These are phyloP conservation scores for Penicillium oxalicum DNA, from an alignment of 2,329 filamentous ascomycete genomes.

Conservation along the genomic window DNA sequence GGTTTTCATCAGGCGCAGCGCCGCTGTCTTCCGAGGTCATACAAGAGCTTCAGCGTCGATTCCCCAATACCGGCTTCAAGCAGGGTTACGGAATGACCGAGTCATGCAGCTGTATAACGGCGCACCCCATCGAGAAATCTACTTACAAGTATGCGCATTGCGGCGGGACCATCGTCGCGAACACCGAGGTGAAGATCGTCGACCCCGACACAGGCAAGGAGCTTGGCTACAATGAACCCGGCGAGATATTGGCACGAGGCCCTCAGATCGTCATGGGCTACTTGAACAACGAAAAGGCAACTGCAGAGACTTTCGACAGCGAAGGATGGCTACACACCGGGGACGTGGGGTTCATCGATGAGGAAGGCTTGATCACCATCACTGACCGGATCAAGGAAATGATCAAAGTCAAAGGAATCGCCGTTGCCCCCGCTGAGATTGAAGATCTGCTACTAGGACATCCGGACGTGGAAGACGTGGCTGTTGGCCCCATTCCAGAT, in stretches of 20 bases:
- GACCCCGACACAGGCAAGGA: conserved; percentile 46
- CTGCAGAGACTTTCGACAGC: conserved; percentile 61
- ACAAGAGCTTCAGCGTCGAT: conserved; percentile 49
- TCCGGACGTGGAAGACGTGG: conserved; percentile 50
- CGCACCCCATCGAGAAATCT: conserved; percentile 52
- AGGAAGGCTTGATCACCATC: conserved; percentile 49
- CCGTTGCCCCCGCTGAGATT: conserved; percentile 53
- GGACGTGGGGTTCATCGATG: conserved; percentile 57
- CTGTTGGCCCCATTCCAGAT: conserved; percentile 38
- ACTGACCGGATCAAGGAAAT: conserved; percentile 61
- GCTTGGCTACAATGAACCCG: conserved; percentile 47
- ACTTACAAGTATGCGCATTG: conserved; percentile 47
- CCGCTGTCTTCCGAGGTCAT: conserved; percentile 54
- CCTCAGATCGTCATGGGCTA: conserved; percentile 66
- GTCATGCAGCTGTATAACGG: conserved; percentile 57
- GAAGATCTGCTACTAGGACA: conserved; percentile 58
- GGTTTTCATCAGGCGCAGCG: conserved; percentile 57
- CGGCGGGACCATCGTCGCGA: conserved; percentile 48
- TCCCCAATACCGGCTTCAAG: conserved; percentile 56
- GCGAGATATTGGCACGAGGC: conserved; percentile 64
- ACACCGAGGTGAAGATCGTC: conserved; percentile 56
- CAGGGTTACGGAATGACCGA: conserved; percentile 67
- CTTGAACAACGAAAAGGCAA: conserved; percentile 65
- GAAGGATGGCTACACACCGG: conserved; percentile 57
- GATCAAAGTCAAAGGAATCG: conserved; percentile 61